Percentiles rank a stretch among this genome's conserved stretches.
Evolutionary conservation across 176 grass and related monocot genomes (phyloP).

Genomic region (Aechmea fasciata): DNA sequence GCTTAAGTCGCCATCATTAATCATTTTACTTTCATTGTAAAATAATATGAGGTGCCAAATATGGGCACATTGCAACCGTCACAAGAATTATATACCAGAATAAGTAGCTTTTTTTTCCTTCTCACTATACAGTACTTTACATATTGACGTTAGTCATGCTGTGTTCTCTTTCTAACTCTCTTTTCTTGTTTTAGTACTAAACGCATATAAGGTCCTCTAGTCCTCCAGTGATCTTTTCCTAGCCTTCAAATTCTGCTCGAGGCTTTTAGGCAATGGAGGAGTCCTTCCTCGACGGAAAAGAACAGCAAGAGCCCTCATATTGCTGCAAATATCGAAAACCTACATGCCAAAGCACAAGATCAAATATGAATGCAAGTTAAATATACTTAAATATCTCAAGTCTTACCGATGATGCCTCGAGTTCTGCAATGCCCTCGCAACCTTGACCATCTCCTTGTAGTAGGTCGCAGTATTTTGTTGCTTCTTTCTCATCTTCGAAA

Average conservation of each 20-base stretch:
- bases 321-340: slow-evolving; percentile 75
- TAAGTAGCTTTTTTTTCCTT: no score
- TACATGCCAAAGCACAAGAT: slow-evolving; percentile 9
- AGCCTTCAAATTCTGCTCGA: slow-evolving; percentile 62
- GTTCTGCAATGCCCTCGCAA: slow-evolving; percentile 82
- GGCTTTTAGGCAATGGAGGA: slow-evolving; percentile 64
- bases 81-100: no score
- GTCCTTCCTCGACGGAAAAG: slow-evolving; percentile 63
- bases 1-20: no score
- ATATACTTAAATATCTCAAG: background rate
- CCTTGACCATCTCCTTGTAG: slow-evolving; percentile 81
- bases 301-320: slow-evolving; percentile 78
- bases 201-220: slow-evolving; percentile 25
- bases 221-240: slow-evolving; percentile 82
- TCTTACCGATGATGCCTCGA: slow-evolving; percentile 92
- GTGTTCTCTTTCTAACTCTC: no score
- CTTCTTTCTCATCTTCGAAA: slow-evolving; percentile 88
- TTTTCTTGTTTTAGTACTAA: no score
- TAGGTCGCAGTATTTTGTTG: slow-evolving; percentile 73
- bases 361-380: background rate
- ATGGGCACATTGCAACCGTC: no score
- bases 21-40: no score
- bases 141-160: no score
- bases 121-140: no score
- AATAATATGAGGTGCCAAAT: no score